Conservation (phyloP, 768 basidiomycete genomes). For the Peribolospora kevripleyi region DNA sequence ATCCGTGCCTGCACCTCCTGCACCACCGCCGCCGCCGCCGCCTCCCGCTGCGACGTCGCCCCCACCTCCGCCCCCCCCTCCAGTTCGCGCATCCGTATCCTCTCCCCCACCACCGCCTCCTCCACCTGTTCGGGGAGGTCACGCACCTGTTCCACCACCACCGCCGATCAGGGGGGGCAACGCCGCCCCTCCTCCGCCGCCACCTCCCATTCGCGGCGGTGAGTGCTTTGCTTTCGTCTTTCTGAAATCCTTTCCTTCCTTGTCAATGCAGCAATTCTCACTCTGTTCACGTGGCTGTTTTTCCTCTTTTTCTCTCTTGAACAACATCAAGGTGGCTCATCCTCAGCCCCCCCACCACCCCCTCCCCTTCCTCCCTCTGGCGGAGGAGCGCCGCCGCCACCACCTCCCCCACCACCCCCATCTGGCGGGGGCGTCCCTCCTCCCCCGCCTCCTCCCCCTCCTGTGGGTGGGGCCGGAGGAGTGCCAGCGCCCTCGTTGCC, state of each 20-base stretch:
- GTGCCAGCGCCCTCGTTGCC: constrained; percentile 22
- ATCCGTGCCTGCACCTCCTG: constrained; percentile 10
- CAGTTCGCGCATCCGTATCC: constrained; percentile 1
- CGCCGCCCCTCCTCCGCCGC: neutral
- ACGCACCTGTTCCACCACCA: constrained; percentile 17
- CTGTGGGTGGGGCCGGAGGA: constrained; percentile 2
- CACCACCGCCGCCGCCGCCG: constrained; percentile 2
- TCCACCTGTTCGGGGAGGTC: constrained; percentile 4
- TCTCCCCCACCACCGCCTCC: constrained; percentile 19
- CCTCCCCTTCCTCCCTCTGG: constrained; percentile 14
- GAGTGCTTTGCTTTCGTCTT: neutral
- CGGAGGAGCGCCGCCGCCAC: constrained; percentile 21
- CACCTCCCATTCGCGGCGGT: constrained; percentile 8
- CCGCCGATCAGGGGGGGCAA: constrained; percentile 12
- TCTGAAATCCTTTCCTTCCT: no score
- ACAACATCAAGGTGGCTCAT: neutral
- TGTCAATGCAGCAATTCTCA: no score
- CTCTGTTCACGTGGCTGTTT: neutral
- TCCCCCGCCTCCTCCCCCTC: constrained; percentile 20
- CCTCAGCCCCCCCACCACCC: constrained; percentile 11
- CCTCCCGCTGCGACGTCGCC: neutral
- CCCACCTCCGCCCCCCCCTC: constrained; percentile 5
- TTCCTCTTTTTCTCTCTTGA: constrained; percentile 1
- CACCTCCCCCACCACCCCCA: constrained; percentile 21
- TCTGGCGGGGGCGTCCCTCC: constrained; percentile 9